These are phyloP conservation scores for Citrullus amarus DNA, from an alignment of 306 rosid genomes.

Conservation along the genomic window DNA sequence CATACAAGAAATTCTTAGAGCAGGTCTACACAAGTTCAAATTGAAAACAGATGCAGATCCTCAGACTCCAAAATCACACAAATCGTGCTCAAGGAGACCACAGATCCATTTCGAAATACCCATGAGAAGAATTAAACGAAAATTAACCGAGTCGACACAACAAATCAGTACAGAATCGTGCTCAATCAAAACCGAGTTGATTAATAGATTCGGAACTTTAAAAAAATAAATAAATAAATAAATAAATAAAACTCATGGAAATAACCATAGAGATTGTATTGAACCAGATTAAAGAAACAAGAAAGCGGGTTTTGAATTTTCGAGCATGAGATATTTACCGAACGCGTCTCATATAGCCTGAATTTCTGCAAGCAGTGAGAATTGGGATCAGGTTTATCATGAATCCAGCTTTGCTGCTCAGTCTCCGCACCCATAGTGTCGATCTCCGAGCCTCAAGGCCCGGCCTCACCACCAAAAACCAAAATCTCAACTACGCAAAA, in stretches of 20 bases:
- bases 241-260: neutral
- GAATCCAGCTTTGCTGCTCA: constrained; percentile 16
- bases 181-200: neutral
- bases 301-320: neutral
- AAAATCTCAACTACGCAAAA: constrained; percentile 11
- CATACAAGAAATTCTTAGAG: neutral
- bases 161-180: neutral
- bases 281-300: neutral
- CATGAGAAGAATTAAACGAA: neutral
- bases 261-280: constrained; percentile 4
- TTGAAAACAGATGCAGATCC: neutral
- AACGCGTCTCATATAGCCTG: constrained; percentile 85
- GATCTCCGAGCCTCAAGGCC: constrained; percentile 56
- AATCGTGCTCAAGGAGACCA: constrained; percentile 1
- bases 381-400: constrained; percentile 28
- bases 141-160: neutral
- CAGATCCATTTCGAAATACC: neutral
- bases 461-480: constrained; percentile 16
- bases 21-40: neutral
- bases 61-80: neutral
- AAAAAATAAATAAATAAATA: too few species aligned
- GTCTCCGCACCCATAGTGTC: constrained; percentile 47
- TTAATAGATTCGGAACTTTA: neutral
- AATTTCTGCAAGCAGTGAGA: constrained; percentile 69
- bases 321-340: constrained; percentile 37